phyloP scores from a whole-genome alignment of 2,329 filamentous ascomycete species.

The Exophiala dermatitidis region DNA sequence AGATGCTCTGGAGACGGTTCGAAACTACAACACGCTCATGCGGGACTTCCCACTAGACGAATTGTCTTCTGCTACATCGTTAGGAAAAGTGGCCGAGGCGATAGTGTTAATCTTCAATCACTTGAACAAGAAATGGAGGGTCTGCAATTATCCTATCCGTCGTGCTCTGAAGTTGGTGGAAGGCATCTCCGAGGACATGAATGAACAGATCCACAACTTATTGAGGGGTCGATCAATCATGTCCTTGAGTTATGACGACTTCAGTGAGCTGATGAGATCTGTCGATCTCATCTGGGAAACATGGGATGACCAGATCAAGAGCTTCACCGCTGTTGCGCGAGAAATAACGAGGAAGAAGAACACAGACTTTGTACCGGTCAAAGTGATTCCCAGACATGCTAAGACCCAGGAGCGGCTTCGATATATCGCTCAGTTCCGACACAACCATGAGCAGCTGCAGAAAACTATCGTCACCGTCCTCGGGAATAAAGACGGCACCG shows the following conservation, averaged over 20 bases:
- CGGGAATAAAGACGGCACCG: conserved; percentile 60
- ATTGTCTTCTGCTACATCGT: conserved; percentile 79
- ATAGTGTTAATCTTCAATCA: conserved; percentile 85
- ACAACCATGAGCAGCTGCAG: conserved; percentile 96
- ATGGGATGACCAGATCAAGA: conserved; percentile 95
- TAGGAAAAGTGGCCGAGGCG: conserved; percentile 82
- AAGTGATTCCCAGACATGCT: conserved; percentile 79
- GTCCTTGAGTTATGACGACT: conserved; percentile 86
- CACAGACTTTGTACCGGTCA: conserved; percentile 98
- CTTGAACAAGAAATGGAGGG: conserved; percentile 94
- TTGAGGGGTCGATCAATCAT: conserved; percentile 82
- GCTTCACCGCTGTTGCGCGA: conserved; percentile 94
- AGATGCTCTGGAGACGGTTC: conserved; percentile 90
- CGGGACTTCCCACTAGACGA: conserved; percentile 96
- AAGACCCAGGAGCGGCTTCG: conserved; percentile 85
- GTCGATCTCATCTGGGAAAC: conserved; percentile 79
- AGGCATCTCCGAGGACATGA: conserved; percentile 88
- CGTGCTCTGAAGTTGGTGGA: conserved; percentile 91
- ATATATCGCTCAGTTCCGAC: conserved; percentile 89
- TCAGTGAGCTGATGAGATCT: conserved; percentile 73
- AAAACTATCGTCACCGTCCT: conserved; percentile 96
- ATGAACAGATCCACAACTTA: conserved; percentile 75
- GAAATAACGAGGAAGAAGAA: conserved; percentile 89
- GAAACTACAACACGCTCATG: conserved; percentile 99
- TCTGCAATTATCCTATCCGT: conserved; percentile 90